Evolutionary conservation across 1,139 yeast genomes (phyloP), one percentile per base, ranked within the genome.

Genomic region (Lodderomyces oxycetoniae): DNA sequence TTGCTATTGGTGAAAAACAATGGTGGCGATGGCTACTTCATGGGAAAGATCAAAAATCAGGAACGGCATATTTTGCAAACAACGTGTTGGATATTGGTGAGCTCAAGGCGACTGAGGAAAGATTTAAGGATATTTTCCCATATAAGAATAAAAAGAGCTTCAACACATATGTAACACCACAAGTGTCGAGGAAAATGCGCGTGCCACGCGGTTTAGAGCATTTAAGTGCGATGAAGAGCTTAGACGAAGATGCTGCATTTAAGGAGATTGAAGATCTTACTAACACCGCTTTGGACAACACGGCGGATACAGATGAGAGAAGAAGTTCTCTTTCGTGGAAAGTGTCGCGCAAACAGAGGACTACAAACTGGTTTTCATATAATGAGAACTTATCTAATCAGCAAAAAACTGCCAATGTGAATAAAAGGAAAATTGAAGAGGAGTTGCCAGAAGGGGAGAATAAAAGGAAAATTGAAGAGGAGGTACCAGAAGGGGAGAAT

Each of bases 21-120:
- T 67, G 73, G 74, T 63, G 68, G 69, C 55, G 55, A 5, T 67
- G 71, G 70, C 49, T 68, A 22, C 50, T 67, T 4, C 57, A 62
- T 36, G 64, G 66, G 3, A 66, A 66, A 35, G 68, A 63, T 35
- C 61, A 61, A 12, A 52, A 56, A 29, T 10, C 6, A 7, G 24
- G 16, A 12, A 9, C 14, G 15, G 50, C 63, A 3, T 48, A 62
- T 19, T 53, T 66, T 35, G 43, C 45, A 3, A 54, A 57, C 24
- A 53, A 48, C 32, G 25, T 40, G 1, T 28, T 67, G 10, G 36
- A 49, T 0, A 39, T 39, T 2, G 55, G 47, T 3, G 63, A 61
- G n/a, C 48, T 64, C 22, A 32, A 32, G 1, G 37, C 37, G 9
- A 42, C 37, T 1, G 24, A 47, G 10, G 52, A 52, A 6, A 50